These are phyloP conservation scores for Sanghuangporus sanghuang DNA, from an alignment of 1,284 basidiomycete species.

Conservation along the genomic window DNA sequence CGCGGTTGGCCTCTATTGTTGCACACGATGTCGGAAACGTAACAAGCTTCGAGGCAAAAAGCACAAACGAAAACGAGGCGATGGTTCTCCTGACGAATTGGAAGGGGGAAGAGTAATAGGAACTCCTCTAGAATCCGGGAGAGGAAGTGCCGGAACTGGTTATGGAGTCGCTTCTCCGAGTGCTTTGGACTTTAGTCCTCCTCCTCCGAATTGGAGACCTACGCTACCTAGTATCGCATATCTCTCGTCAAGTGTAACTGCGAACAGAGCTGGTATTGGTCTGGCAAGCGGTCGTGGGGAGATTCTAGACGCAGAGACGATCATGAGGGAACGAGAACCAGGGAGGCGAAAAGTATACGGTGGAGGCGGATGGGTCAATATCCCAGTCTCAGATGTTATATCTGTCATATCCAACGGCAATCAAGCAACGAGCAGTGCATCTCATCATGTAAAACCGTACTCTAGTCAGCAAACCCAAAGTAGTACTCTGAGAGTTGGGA, in stretches of 20 bases:
- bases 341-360: background rate
- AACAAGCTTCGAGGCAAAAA: background rate
- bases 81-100: background rate
- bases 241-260: background rate
- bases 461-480: background rate
- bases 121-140: background rate
- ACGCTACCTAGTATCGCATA: slow-evolving; percentile 2
- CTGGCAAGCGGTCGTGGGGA: background rate
- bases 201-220: slow-evolving; percentile 7
- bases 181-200: slow-evolving; percentile 11
- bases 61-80: background rate
- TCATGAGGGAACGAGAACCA: background rate
- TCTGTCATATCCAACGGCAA: background rate
- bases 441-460: background rate
- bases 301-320: background rate
- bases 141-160: background rate
- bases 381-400: background rate
- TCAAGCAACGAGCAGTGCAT: background rate
- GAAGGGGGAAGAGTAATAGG: background rate
- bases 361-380: background rate
- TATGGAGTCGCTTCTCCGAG: background rate
- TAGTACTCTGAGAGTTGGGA: background rate
- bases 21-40: background rate
- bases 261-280: background rate
- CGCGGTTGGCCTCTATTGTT: slow-evolving; percentile 6